Evolutionary conservation across 2,329 filamentous ascomycete genomes (phyloP).

Genomic region (Penicillium sp.): DNA sequence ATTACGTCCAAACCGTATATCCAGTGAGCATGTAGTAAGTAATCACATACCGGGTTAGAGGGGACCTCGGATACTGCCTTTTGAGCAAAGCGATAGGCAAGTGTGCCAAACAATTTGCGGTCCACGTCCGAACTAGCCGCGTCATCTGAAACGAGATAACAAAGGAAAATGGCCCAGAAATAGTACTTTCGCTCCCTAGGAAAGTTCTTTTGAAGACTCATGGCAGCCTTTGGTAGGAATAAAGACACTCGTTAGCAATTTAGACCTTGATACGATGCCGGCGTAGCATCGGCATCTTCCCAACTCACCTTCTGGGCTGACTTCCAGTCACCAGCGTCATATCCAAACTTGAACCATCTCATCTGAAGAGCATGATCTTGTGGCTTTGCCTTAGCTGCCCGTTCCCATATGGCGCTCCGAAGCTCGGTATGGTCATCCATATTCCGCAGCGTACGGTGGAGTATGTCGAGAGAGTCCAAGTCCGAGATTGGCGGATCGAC

Average conservation of each 20-base stretch:
- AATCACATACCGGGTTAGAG: slow-evolving; percentile 35
- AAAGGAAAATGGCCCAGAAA: slow-evolving; percentile 44
- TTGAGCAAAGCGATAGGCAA: slow-evolving; percentile 43
- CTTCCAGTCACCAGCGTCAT: slow-evolving; percentile 38
- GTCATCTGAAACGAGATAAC: slow-evolving; percentile 35
- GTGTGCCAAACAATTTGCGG: slow-evolving; percentile 41
- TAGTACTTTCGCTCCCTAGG: slow-evolving; percentile 42
- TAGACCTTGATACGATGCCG: neutral
- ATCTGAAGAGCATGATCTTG: slow-evolving; percentile 38
- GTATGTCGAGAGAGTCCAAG: slow-evolving; percentile 38
- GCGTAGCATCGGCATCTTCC: neutral
- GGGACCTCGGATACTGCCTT: slow-evolving; percentile 41
- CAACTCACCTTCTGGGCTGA: slow-evolving; percentile 42
- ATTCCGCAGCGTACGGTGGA: slow-evolving; percentile 35
- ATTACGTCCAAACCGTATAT: neutral
- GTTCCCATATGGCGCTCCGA: slow-evolving; percentile 38
- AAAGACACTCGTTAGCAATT: neutral
- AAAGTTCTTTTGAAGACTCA: slow-evolving; percentile 44
- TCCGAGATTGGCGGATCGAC: slow-evolving; percentile 38
- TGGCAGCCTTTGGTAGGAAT: slow-evolving; percentile 34
- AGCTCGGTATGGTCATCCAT: slow-evolving; percentile 30
- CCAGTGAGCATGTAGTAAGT: neutral
- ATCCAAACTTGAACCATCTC: slow-evolving; percentile 39
- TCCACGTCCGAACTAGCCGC: slow-evolving; percentile 34
- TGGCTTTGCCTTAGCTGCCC: slow-evolving; percentile 39